phyloP scores from a whole-genome alignment of 306 rosid species.

The Quercus engelmannii region DNA sequence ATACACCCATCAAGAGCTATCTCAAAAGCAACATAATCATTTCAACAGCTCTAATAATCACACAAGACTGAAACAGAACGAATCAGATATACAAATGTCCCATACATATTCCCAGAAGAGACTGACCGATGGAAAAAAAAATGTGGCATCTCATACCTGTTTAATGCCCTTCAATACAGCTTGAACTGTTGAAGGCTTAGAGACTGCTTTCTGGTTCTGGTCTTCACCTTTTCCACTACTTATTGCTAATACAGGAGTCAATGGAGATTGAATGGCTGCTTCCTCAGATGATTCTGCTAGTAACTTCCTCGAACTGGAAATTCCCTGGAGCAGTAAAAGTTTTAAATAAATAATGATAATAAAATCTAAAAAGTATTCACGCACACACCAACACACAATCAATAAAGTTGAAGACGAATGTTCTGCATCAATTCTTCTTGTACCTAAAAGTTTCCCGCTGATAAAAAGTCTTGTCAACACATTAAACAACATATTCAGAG shows the following conservation, averaged over 20 bases:
- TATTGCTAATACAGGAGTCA: conserved; percentile 55
- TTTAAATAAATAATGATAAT: background rate
- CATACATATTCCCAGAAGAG: background rate
- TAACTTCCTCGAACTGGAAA: conserved; percentile 64
- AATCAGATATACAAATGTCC: background rate
- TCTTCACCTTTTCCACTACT: conserved; percentile 49
- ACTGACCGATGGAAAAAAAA: background rate
- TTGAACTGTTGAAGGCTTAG: conserved; percentile 66
- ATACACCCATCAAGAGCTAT: too few species aligned
- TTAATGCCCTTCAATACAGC: conserved; percentile 76
- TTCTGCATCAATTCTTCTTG: too few species aligned
- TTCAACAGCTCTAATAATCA: background rate
- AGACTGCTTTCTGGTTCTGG: conserved; percentile 49
- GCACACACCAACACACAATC: background rate
- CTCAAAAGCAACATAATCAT: background rate
- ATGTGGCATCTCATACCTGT: conserved; percentile 50
- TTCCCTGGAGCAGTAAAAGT: conserved; percentile 45
- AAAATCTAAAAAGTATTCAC: background rate
- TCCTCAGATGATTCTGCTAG: conserved; percentile 57
- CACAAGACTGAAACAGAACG: background rate
- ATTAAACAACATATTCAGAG: too few species aligned
- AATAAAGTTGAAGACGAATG: background rate
- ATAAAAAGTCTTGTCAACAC: too few species aligned
- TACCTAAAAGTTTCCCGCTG: too few species aligned
- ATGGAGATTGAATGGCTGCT: conserved; percentile 62